Base-by-base conservation (phyloP, 768 basidiomycete species). In the Phanerochaete carnosa region DNA sequence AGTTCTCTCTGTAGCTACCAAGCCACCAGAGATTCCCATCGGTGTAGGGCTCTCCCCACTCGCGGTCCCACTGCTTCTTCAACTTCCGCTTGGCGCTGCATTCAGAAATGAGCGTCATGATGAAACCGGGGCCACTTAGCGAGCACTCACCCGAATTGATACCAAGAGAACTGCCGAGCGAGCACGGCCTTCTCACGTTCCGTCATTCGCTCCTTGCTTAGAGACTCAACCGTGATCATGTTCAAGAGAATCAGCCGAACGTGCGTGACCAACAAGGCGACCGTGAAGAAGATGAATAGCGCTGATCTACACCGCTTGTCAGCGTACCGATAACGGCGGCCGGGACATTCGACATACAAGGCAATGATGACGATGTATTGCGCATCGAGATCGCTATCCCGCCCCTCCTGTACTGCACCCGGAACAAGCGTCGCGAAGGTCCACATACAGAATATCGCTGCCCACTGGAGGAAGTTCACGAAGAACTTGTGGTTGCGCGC, bases 401-500 rank as follows among this genome's bases (percentile, higher is more conserved):
- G 62, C 45, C 60, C 60, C 53, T 7, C 64, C 33, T 67, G 75
- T 4, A 83, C 76, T 60, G 76, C 83, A 60, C 84, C 79, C 3
- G 77, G 80, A 2, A 93, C 64, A 12, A 91, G 75, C 0, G 88
- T 86, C 11, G 75, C 73, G 59, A 90, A 82, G 2, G 79, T 80
- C 79, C 89, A 95, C 25, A 80, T 60, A 43, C 83, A 83, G 67
- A 84, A 89, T 3, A 88, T 12, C 2, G 76, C 68, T 0, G 79
- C 78, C 77, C 92, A 90, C 66, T 83, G 74, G 13, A 85, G 77
- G 72, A 96, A 95, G 67, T 88, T 90, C 56, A 95, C 66, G 72
- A 98, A 97, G 75, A 91, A 95, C 88, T 94, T 94, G 65, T 95
- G 90, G 69, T 98, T 98, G 39, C 84, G 83, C 54, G 94, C 95